These are phyloP conservation scores for Fraxinus sp. DNA, from an alignment of 305 asterid species.

Conservation along the genomic window DNA sequence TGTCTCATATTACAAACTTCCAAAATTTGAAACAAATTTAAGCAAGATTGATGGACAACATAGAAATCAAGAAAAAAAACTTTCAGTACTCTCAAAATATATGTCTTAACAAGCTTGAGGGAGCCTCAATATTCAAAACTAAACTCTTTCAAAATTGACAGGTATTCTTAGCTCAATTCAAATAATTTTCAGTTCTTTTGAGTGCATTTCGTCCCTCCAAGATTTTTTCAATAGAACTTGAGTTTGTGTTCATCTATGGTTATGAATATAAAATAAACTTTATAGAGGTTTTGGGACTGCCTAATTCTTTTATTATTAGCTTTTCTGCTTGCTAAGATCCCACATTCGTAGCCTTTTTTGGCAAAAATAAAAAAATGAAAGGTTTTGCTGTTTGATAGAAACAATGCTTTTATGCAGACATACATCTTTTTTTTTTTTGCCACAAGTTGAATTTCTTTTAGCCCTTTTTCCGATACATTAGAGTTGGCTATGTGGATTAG, in stretches of 20 bases:
- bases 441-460: not conserved
- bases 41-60: conserved; percentile 4
- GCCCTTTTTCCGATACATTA: not conserved
- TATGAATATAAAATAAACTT: not conserved
- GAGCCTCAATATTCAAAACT: not conserved
- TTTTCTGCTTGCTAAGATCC: not conserved
- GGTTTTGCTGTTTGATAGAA: not conserved
- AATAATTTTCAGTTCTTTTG: not conserved
- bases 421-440: not conserved
- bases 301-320: not conserved
- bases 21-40: conserved; percentile 8
- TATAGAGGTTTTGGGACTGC: not conserved
- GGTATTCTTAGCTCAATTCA: not conserved
- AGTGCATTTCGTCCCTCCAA: not conserved
- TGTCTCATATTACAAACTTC: not conserved
- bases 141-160: not conserved
- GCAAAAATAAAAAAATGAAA: not conserved
- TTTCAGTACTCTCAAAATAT: not conserved
- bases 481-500: not conserved
- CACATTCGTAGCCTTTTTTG: not conserved
- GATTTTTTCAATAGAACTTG: not conserved
- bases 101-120: conserved; percentile 13
- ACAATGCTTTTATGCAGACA: not conserved
- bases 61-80: conserved; percentile 23
- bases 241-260: not conserved